phyloP scores from a whole-genome alignment of 768 basidiomycete species.

The Kondoa malvinella region DNA sequence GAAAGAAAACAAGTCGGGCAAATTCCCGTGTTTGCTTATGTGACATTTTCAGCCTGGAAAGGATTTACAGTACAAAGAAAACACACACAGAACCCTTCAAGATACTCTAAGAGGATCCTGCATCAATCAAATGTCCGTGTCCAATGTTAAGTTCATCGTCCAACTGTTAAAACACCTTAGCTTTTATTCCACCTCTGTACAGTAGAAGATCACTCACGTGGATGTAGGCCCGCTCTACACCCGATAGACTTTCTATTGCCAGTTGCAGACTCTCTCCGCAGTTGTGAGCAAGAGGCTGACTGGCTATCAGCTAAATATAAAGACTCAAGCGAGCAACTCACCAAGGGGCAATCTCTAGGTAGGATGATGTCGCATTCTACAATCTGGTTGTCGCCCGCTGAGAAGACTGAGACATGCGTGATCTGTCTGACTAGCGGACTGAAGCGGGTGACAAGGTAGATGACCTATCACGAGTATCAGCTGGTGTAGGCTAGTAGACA shows the following conservation, averaged over 20 bases:
- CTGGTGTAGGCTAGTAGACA: constrained; percentile 2
- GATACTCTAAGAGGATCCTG: too few relatives aligned
- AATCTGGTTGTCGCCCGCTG: constrained; percentile 31
- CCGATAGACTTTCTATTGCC: constrained; percentile 27
- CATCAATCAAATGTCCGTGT: neutral
- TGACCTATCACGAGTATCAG: too few relatives aligned
- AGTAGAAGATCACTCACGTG: constrained; percentile 19
- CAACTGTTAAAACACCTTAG: neutral
- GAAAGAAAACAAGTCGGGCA: too few relatives aligned
- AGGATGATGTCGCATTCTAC: constrained; percentile 21
- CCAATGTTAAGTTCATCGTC: neutral
- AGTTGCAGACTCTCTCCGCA: constrained; percentile 32
- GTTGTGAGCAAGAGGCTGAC: constrained; percentile 32
- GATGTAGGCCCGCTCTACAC: constrained; percentile 32
- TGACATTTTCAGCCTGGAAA: too few relatives aligned
- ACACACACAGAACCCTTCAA: too few relatives aligned
- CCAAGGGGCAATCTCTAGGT: constrained; percentile 18
- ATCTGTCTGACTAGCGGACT: constrained; percentile 31
- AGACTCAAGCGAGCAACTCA: neutral
- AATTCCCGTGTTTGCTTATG: too few relatives aligned
- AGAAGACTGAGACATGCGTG: constrained; percentile 32
- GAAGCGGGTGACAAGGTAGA: constrained; percentile 35
- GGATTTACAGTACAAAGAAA: too few relatives aligned
- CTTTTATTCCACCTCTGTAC: neutral
- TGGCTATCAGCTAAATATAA: neutral